Conservation (phyloP, 2,329 filamentous ascomycete species). For the Aaosphaeria pasadenensis region DNA sequence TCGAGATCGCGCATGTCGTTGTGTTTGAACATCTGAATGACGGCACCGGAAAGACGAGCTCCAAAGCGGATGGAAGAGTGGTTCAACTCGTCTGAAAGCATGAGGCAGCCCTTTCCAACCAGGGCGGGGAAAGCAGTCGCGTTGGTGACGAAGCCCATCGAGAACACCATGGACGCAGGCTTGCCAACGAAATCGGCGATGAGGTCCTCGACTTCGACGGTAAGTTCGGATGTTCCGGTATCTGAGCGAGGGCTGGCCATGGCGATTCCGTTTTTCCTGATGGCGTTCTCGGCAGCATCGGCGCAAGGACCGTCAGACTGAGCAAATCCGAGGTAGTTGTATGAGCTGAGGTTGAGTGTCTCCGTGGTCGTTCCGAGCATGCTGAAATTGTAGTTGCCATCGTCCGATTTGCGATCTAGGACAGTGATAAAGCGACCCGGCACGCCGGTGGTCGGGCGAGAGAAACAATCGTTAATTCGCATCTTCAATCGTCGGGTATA, state of each 20-base stretch:
- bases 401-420: constrained; percentile 83
- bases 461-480: constrained; percentile 95
- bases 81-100: constrained; percentile 96
- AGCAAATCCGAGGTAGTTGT: constrained; percentile 98
- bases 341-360: constrained; percentile 97
- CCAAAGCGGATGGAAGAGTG: constrained; percentile 97
- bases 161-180: constrained; percentile 92
- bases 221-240: constrained; percentile 81
- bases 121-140: constrained; percentile 88
- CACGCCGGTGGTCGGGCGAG: constrained; percentile 86
- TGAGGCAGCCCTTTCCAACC: constrained; percentile 86
- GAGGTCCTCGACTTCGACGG: constrained; percentile 83
- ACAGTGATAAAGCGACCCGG: constrained; percentile 92
- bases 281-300: constrained; percentile 81
- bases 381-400: constrained; percentile 88
- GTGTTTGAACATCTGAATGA: constrained; percentile 96
- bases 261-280: constrained; percentile 82
- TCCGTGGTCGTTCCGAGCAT: constrained; percentile 88
- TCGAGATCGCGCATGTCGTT: constrained; percentile 93
- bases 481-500: constrained; percentile 91
- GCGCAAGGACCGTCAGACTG: constrained; percentile 97
- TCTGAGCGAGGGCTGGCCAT: constrained; percentile 80
- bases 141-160: constrained; percentile 98
- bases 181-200: constrained; percentile 93
- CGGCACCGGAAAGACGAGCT: constrained; percentile 87